Percentiles rank a stretch among this genome's conserved stretches.
Conservation (phyloP, 139 green algal genomes). For the Chlorella sorokiniana region DNA sequence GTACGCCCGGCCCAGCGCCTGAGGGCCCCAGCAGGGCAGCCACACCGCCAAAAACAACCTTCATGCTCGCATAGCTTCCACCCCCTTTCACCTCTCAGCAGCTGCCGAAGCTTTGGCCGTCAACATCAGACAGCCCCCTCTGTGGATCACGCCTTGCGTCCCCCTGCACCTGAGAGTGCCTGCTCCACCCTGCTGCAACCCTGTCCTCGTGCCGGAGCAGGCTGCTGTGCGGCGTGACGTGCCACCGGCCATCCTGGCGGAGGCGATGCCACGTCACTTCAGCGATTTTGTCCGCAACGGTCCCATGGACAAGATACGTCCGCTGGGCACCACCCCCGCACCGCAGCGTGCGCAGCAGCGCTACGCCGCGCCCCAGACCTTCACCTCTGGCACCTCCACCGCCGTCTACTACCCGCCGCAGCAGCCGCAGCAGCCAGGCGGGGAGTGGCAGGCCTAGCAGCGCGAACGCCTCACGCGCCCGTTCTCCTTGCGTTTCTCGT, state of each 20-base stretch:
- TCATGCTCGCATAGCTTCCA: background rate
- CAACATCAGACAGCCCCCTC: no score
- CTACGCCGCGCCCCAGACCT: background rate
- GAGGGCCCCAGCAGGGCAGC: background rate
- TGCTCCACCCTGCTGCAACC: background rate
- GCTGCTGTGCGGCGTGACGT: background rate
- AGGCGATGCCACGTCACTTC: constrained; percentile 87
- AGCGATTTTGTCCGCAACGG: constrained; percentile 84
- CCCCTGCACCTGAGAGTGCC: no score
- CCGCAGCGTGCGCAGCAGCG: background rate
- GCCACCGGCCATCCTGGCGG: constrained; percentile 70
- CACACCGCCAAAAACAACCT: background rate
- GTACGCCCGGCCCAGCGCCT: background rate
- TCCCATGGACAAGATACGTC: constrained; percentile 67
- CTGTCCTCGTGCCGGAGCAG: background rate
- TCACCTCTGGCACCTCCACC: background rate
- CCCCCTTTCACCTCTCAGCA: no score
- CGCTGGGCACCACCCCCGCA: constrained; percentile 34
- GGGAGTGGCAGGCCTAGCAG: background rate
- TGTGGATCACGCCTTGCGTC: no score
- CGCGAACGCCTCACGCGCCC: background rate
- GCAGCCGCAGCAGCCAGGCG: background rate
- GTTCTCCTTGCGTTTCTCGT: background rate
- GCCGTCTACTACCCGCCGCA: background rate
- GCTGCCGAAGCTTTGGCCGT: no score